Percentiles rank a stretch among this genome's conserved stretches.
Evolutionary conservation across 805 yeast genomes (phyloP).

Genomic region (Dipodascus albidus): DNA sequence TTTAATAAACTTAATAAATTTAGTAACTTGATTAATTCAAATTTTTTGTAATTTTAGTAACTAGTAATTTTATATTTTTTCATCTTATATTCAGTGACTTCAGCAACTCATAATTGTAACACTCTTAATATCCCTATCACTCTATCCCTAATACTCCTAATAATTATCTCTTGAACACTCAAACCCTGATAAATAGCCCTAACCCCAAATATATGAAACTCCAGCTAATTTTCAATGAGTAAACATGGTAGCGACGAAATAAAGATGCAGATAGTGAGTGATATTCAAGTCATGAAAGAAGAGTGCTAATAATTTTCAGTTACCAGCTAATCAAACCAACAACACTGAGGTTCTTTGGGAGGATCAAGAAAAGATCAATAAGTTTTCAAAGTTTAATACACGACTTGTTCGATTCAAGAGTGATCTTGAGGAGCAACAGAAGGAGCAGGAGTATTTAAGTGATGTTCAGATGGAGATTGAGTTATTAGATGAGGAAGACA

Average conservation of each 20-base stretch:
- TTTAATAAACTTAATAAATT: no score
- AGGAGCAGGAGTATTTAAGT: slow-evolving; percentile 79
- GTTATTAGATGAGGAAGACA: slow-evolving; percentile 52
- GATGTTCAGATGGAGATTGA: slow-evolving; percentile 81
- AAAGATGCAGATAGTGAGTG: background rate
- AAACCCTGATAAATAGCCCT: background rate
- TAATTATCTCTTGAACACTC: no score
- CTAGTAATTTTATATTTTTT: no score
- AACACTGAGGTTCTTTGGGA: slow-evolving; percentile 54
- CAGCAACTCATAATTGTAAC: no score
- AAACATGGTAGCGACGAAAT: background rate
- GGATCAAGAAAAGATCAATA: slow-evolving; percentile 84
- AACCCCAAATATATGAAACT: background rate
- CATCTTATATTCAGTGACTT: no score
- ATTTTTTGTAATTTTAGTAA: no score
- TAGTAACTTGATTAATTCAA: no score
- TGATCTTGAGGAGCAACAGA: slow-evolving; percentile 37
- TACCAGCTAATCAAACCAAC: slow-evolving; percentile 14
- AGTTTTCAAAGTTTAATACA: slow-evolving; percentile 71
- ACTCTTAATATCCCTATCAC: no score
- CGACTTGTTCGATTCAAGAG: slow-evolving; percentile 49
- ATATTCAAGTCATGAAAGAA: no score
- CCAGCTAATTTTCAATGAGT: background rate
- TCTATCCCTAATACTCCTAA: no score
- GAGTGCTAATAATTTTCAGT: no score